These are phyloP conservation scores for Colletotrichum lupini DNA, from an alignment of 2,329 filamentous ascomycete genomes.

Conservation along the genomic window DNA sequence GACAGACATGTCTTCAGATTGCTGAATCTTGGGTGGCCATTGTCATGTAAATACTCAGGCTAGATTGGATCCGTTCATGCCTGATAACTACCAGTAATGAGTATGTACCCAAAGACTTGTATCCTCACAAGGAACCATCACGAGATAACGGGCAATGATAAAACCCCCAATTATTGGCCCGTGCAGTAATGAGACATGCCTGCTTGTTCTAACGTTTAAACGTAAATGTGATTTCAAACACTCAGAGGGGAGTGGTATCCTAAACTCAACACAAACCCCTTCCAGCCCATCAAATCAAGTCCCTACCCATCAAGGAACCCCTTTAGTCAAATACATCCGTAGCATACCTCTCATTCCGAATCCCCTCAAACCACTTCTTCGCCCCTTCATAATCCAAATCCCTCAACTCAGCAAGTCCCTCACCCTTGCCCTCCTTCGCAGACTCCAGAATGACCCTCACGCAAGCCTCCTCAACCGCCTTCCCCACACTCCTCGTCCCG, in stretches of 20 bases:
- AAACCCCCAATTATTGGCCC: too few species aligned
- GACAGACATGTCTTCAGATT: too few species aligned
- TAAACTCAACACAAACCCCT: background rate
- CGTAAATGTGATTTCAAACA: background rate
- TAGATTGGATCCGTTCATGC: too few species aligned
- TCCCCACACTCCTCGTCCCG: conserved; percentile 59
- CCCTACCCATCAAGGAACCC: background rate
- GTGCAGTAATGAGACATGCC: too few species aligned
- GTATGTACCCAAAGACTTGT: too few species aligned
- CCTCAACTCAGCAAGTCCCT: conserved; percentile 28
- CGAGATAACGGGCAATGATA: too few species aligned
- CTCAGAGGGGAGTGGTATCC: background rate
- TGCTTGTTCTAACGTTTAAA: background rate
- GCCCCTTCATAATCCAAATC: conserved; percentile 51
- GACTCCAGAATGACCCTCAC: conserved; percentile 36
- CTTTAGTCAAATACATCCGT: conserved; percentile 69
- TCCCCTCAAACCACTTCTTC: conserved; percentile 58
- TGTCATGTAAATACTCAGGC: too few species aligned
- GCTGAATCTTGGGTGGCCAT: too few species aligned
- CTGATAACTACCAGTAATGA: too few species aligned
- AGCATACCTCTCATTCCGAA: conserved; percentile 66
- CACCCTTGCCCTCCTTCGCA: conserved; percentile 42
- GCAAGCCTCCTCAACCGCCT: conserved; percentile 50
- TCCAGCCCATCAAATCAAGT: background rate
- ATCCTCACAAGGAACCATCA: too few species aligned